Conservation (phyloP, 495 filamentous ascomycete genomes). For the Haplographium delicatum region DNA sequence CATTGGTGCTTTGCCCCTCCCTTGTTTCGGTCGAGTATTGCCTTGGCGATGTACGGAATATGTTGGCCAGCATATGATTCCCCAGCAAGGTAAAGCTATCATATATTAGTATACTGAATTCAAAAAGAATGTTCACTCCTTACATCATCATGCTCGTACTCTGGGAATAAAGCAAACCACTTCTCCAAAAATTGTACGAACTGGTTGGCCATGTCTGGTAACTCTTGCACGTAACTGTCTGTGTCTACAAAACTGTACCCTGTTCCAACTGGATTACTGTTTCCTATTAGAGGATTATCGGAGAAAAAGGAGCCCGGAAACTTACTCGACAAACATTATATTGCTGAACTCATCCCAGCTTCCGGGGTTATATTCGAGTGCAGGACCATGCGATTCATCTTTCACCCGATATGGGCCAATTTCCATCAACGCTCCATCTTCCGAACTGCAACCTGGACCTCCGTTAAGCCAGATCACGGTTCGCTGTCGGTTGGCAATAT, state of each 20-base stretch:
- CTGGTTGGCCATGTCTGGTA: conserved; percentile 83
- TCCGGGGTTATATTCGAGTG: conserved; percentile 76
- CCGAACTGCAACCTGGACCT: conserved; percentile 91
- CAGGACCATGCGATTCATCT: conserved; percentile 53
- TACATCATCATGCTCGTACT: conserved; percentile 91
- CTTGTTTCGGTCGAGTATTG: conserved; percentile 80
- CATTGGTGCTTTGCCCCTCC: conserved; percentile 44
- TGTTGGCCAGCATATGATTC: conserved; percentile 97
- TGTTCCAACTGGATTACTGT: conserved; percentile 91
- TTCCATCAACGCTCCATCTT: conserved; percentile 97
- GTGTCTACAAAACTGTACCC: conserved; percentile 94
- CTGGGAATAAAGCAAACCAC: conserved; percentile 84
- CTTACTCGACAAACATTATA: conserved; percentile 92
- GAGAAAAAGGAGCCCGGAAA: too few species aligned
- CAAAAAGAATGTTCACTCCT: conserved; percentile 29
- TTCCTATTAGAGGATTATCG: too few species aligned
- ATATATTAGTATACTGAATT: conserved; percentile 6
- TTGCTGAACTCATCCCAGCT: conserved; percentile 98
- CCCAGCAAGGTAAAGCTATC: conserved; percentile 83
- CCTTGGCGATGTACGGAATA: conserved; percentile 91
- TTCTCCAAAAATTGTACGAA: conserved; percentile 86
- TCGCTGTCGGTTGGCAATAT: conserved; percentile 86
- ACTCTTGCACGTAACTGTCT: conserved; percentile 74
- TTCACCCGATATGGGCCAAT: conserved; percentile 88
- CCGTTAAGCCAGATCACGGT: conserved; percentile 98